Evolutionary conservation across 2,329 filamentous ascomycete species (phyloP), one percentile per base, ranked within the genome.

Genomic region (Iodosphaeria phyllophila): DNA sequence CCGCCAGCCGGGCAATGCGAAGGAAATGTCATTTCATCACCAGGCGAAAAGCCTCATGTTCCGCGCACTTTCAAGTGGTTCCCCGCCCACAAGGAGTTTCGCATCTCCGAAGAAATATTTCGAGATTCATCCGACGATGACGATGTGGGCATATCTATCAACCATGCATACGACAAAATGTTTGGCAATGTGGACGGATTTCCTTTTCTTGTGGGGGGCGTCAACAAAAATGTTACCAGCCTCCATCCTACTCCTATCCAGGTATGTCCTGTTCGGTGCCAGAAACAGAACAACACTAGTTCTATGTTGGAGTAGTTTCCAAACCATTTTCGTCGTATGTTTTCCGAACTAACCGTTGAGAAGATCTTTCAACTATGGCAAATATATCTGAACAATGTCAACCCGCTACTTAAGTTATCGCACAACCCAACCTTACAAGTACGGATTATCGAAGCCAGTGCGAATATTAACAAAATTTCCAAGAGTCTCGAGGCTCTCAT

Each of bases 301-400:
- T n/a, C n/a, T n/a, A n/a, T n/a, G n/a, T n/a, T n/a, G n/a, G n/a
- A n/a, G n/a, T n/a, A n/a, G n/a, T n/a, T n/a, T n/a, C n/a, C n/a
- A n/a, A n/a, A n/a, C n/a, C n/a, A n/a, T n/a, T n/a, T n/a, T n/a
- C n/a, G n/a, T n/a, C n/a, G n/a, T n/a, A n/a, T n/a, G n/a, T n/a
- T n/a, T n/a, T n/a, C n/a, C n/a, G n/a, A n/a, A n/a, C n/a, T n/a
- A n/a, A n/a, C n/a, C n/a, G n/a, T n/a, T n/a, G n/a, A n/a, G n/a
- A n/a, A n/a, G 29, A 69, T 71, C 26, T 62, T 73, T 30, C 59
- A 66, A 34, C 51, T 74, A 11, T 79, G 74, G 73, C 71, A 77
- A 43, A 57, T 66, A 10, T 79, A 74, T 39, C 57, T 78, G 20
- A 63, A 69, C 32, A 76, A 76, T 36, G 64, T 78, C 35, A 70